These are phyloP conservation scores for Penicillium salamii DNA, from an alignment of 495 filamentous ascomycete species.

Conservation along the genomic window DNA sequence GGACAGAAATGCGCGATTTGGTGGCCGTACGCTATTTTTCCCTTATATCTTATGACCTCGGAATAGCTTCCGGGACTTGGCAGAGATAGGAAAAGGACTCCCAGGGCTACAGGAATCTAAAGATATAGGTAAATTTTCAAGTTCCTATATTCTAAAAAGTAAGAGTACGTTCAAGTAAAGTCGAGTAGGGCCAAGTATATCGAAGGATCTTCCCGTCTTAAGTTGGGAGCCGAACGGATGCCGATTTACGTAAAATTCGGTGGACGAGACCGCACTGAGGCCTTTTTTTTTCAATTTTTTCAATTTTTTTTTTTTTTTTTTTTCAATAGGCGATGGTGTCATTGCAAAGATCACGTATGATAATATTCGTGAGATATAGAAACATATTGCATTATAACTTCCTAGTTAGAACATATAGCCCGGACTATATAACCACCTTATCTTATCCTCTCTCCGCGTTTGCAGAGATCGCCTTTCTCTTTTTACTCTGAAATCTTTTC, in stretches of 20 bases:
- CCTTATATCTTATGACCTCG: too few relatives aligned
- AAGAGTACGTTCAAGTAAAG: too few relatives aligned
- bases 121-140: too few relatives aligned
- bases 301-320: not conserved
- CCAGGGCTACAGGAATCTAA: too few relatives aligned
- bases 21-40: too few relatives aligned
- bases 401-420: not conserved
- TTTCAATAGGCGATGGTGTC: conserved; percentile 10
- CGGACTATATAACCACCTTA: not conserved
- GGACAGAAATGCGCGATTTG: conserved; percentile 14
- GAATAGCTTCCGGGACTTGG: not conserved
- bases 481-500: not conserved
- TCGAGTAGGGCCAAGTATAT: conserved; percentile 15
- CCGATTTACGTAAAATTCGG: conserved; percentile 38
- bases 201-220: conserved; percentile 23
- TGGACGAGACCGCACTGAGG: conserved; percentile 4
- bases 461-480: not conserved
- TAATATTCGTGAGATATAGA: not conserved
- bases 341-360: not conserved
- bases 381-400: too few relatives aligned
- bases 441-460: conserved; percentile 9
- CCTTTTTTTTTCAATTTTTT: too few relatives aligned
- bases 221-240: conserved; percentile 17
- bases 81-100: not conserved
- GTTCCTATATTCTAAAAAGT: too few relatives aligned